Base-by-base conservation (phyloP, 768 basidiomycete species). In the Boletellus sp. region DNA sequence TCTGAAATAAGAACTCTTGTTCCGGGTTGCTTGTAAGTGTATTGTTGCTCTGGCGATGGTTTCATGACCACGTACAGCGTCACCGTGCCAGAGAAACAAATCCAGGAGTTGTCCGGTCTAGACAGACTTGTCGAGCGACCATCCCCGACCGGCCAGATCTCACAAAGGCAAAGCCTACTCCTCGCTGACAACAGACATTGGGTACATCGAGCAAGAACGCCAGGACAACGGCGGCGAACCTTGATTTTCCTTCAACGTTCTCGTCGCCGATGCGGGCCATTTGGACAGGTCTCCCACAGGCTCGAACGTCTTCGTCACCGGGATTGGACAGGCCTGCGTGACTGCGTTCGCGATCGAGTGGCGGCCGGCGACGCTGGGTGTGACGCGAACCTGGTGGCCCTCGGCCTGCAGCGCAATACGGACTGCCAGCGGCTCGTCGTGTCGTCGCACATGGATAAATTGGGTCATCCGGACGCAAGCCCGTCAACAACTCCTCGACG, bases 401-500 rank as follows among this genome's bases (percentile, higher is more conserved):
- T 64, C 20, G 76, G 81, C 61, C 66, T 85, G 20, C 73, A 72
- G 58, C 58, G 72, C 4, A 68, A 71, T 16, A 56, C 54, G 1
- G 67, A 72, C 24, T 72, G 75, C 60, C 69, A 80, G 56, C 61
- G 67, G 3, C 63, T 79, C 48, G 65, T 83, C 48, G 70, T 78
- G 8, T 62, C 70, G 8, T 62, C 70, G 40, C 81, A 83, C 58
- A 55, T 81, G 49, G 52, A 68, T 28, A 68, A 60, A 40, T 80
- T 74, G 51, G 70, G 72, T 17, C 67, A 68, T 47, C 60, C 82
- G 23, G 77, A 84, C 59, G 71, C 84, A n/a, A n/a, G 42, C 69
- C 83, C 41, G 79, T 85, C 47, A 82, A 83, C 65, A 82, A 83
- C 61, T 28, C 79, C 17, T 73, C 72, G 36, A 78, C 80, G 57